Conservation (phyloP, 2,329 filamentous ascomycete species). For the Sphaerulina vaccinii region DNA sequence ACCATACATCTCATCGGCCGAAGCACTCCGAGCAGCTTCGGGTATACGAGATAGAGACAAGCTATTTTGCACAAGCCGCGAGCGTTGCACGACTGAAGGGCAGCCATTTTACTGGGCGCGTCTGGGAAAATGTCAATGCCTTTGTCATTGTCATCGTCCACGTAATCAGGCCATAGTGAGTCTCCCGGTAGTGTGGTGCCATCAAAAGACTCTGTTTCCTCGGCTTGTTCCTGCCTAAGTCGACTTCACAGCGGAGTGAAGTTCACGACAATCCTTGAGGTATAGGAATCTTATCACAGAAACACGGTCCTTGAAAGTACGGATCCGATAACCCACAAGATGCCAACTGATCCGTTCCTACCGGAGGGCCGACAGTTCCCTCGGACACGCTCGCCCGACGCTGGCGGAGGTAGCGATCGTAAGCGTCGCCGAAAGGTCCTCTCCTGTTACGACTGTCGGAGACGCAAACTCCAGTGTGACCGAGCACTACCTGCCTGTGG, state of each 20-base stretch:
- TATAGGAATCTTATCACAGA: not conserved
- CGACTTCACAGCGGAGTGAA: too few relatives aligned
- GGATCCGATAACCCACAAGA: not conserved
- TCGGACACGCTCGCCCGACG: constrained; percentile 23
- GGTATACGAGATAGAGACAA: not conserved
- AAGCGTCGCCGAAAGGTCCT: constrained; percentile 49
- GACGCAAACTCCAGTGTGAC: constrained; percentile 50
- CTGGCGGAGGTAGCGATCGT: constrained; percentile 32
- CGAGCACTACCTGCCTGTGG: constrained; percentile 46
- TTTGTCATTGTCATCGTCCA: not conserved
- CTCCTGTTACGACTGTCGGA: constrained; percentile 49
- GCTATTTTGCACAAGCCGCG: too few relatives aligned
- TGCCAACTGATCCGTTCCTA: constrained; percentile 26
- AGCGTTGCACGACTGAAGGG: not conserved
- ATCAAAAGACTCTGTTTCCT: too few relatives aligned
- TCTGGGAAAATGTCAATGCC: constrained; percentile 4
- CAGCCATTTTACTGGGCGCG: not conserved
- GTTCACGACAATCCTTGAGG: not conserved
- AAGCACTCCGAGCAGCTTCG: not conserved
- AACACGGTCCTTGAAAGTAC: not conserved
- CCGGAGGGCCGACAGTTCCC: constrained; percentile 25
- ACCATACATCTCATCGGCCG: not conserved
- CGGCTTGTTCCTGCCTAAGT: too few relatives aligned
- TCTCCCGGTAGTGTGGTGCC: not conserved
- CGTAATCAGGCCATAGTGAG: not conserved